Evolutionary conservation across 495 filamentous ascomycete genomes (phyloP).

Genomic region (Thermochaetoides thermophila): DNA sequence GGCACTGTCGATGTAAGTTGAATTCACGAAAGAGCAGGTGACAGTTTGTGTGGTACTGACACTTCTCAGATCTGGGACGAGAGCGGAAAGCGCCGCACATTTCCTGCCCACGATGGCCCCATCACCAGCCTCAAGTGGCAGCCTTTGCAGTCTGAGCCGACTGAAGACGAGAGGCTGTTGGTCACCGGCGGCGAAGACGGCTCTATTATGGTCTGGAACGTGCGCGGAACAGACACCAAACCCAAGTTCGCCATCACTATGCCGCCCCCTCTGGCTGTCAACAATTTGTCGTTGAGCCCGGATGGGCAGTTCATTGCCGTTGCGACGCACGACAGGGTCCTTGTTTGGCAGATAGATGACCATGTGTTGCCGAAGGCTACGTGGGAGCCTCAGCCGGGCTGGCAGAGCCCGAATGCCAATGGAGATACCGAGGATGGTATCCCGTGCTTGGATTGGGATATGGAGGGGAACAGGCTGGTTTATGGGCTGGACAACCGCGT

Average conservation of each 20-base stretch:
- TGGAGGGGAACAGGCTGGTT: conserved; percentile 57
- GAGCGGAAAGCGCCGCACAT: conserved; percentile 26
- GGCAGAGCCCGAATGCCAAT: conserved; percentile 34
- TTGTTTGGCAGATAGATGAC: conserved; percentile 61
- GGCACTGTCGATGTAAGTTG: conserved; percentile 39
- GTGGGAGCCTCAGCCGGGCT: conserved; percentile 37
- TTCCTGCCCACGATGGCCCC: conserved; percentile 33
- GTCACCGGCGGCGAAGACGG: conserved; percentile 45
- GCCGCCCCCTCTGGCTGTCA: conserved; percentile 32
- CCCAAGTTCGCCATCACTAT: conserved; percentile 44
- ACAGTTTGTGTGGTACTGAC: no score
- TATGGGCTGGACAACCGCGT: conserved; percentile 35
- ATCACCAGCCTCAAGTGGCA: conserved; percentile 39
- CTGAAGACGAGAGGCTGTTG: conserved; percentile 33
- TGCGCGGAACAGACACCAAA: conserved; percentile 38
- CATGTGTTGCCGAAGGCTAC: conserved; percentile 47
- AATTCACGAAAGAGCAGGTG: no score
- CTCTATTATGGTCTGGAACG: conserved; percentile 55
- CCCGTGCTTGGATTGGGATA: conserved; percentile 60
- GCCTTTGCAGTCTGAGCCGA: conserved; percentile 21
- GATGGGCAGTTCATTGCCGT: conserved; percentile 59
- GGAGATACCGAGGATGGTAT: conserved; percentile 30
- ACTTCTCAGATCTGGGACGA: conserved; percentile 35
- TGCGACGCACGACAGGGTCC: conserved; percentile 46
- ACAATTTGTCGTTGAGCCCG: conserved; percentile 53